Percentiles rank a stretch among this genome's conserved stretches.
Conservation (phyloP, 1,284 basidiomycete genomes). For the Dichomitus squalens region DNA sequence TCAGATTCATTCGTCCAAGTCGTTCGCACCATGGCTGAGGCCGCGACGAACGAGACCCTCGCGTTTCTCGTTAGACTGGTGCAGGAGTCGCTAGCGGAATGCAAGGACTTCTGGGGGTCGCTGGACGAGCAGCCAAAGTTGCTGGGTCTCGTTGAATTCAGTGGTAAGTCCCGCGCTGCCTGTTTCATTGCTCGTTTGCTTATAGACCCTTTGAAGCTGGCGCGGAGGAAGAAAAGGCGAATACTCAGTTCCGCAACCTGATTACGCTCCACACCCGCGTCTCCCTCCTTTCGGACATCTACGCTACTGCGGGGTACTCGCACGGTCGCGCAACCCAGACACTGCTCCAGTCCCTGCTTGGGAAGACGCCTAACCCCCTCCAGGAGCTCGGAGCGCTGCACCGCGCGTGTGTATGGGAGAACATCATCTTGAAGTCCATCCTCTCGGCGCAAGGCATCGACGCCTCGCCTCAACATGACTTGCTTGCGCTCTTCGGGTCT, state of each 20-base stretch:
- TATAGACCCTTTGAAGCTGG: conserved; percentile 31
- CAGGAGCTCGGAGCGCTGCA: conserved; percentile 82
- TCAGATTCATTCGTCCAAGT: conserved; percentile 88
- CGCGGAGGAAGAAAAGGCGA: conserved; percentile 55
- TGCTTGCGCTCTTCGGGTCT: conserved; percentile 1
- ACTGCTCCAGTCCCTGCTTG: conserved; percentile 78
- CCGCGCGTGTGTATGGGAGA: conserved; percentile 86
- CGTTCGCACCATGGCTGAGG: conserved; percentile 87
- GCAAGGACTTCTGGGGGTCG: conserved; percentile 72
- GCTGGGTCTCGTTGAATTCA: conserved; percentile 57
- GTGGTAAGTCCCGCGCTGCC: conserved; percentile 37
- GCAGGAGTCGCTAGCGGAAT: conserved; percentile 69
- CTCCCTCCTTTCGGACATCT: conserved; percentile 87
- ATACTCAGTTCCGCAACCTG: conserved; percentile 75
- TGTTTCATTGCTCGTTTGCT: not conserved
- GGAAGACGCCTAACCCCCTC: conserved; percentile 65
- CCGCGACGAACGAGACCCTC: conserved; percentile 79
- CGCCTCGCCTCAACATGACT: conserved; percentile 28
- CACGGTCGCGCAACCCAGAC: conserved; percentile 79
- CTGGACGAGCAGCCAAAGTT: conserved; percentile 60
- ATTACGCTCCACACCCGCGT: conserved; percentile 79
- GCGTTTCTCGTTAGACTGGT: conserved; percentile 75
- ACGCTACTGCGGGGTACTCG: conserved; percentile 84
- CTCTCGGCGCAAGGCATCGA: conserved; percentile 57
- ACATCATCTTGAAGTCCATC: conserved; percentile 73